Percentiles rank a stretch among this genome's conserved stretches.
Conservation (phyloP, 164 flowering plant species). For the Akebia trifoliata region DNA sequence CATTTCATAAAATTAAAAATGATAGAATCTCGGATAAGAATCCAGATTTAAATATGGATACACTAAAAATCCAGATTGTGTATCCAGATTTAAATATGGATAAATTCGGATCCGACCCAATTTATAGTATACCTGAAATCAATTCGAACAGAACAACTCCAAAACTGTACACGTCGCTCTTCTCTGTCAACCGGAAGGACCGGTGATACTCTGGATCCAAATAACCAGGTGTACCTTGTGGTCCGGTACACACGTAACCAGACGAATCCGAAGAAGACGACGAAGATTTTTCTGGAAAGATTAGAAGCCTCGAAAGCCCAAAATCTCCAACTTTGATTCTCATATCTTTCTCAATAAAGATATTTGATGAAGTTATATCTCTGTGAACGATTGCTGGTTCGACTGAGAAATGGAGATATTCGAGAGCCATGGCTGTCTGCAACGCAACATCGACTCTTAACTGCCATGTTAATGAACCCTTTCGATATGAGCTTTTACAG, state of each 20-base stretch:
- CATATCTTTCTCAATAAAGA: slow-evolving; percentile 78
- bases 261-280: neutral
- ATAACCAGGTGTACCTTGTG: slow-evolving; percentile 98
- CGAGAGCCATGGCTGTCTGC: slow-evolving; percentile 67
- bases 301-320: slow-evolving; percentile 71
- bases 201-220: slow-evolving; percentile 86
- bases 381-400: slow-evolving; percentile 75
- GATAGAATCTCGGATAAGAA: no score
- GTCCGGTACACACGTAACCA: slow-evolving; percentile 78
- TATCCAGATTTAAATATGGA: no score
- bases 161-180: slow-evolving; percentile 93
- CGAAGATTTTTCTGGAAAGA: slow-evolving; percentile 26
- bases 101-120: no score
- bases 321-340: slow-evolving; percentile 79
- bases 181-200: slow-evolving; percentile 82
- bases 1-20: no score
- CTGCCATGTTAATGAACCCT: slow-evolving; percentile 52
- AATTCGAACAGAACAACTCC: slow-evolving; percentile 87
- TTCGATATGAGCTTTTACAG: slow-evolving; percentile 21
- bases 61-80: no score
- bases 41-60: no score
- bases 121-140: slow-evolving; percentile 68
- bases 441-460: slow-evolving; percentile 63
- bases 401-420: slow-evolving; percentile 69
- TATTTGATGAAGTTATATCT: slow-evolving; percentile 80